Evolutionary conservation across 1,284 basidiomycete species (phyloP), one percentile per base, ranked within the genome.

Genomic region (Leccinum cinnamomeum): DNA sequence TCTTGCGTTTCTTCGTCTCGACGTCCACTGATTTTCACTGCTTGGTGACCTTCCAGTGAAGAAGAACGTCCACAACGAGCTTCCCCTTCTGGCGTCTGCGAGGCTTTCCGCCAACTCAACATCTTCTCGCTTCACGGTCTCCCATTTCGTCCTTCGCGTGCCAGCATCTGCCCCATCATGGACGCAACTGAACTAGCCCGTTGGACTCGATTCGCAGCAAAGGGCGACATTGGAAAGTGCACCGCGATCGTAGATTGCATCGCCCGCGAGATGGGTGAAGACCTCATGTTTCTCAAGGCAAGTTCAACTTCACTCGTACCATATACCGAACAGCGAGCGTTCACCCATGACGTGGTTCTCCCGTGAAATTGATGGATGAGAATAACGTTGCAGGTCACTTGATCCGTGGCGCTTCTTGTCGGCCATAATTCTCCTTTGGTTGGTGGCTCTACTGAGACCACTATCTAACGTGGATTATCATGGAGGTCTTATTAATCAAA

Each of bases 271-370:
- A 78, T 85, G 11, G 89, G 90, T 53, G 73, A 72, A 10, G 92
- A 95, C 75, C 81, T 96, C 59, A 96, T 96, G 94, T 95, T 95
- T 74, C 79, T 95, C 64, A 87, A 90, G 80, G 90, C 86, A 62
- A 56, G 81, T 65, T 14, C 23, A 3, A 44, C 10, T 62, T 51
- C n/a, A 8, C n/a, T 54, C 56, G n/a, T 44, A 37, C 41, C 20
- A 11, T 28, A 5, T 8, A 3, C 28, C 37, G 8, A 46, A 35
- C 46, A 33, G 35, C n/a, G 56, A 30, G 16, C 23, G 5, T 56
- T 14, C 4, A 25, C 7, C 6, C 25, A 12, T 7, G 20, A 25
- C 16, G 7, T 16, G 58, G 25, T 41, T 10, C 25, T 18, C 37
- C 23, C 50, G 5, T 23, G 18, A 37, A 39, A 4, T 20, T 2